Conservation (phyloP, 1,284 basidiomycete species). For the Exobasidium rhododendri region DNA sequence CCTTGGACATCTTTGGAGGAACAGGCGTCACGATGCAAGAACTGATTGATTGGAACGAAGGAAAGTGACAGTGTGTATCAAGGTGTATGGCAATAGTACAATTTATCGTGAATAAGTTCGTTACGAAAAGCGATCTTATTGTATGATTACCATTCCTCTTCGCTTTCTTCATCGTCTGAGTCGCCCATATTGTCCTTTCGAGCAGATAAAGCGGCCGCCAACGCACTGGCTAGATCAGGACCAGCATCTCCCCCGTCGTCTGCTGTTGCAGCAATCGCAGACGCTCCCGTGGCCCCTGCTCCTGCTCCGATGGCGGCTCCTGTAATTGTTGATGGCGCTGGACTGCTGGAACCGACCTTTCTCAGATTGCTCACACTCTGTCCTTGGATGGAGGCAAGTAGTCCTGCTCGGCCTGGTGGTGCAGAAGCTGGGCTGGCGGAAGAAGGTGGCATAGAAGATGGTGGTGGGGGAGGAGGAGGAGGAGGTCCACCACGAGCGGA, state of each 20-base stretch:
- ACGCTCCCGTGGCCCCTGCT: constrained; percentile 24
- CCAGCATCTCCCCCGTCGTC: constrained; percentile 47
- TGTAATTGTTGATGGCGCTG: constrained; percentile 16
- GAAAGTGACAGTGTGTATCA: neutral
- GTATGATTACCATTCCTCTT: constrained; percentile 48
- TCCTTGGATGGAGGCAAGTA: constrained; percentile 69
- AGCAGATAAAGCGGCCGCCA: constrained; percentile 68
- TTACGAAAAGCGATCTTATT: neutral
- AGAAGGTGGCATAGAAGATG: constrained; percentile 19
- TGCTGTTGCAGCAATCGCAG: constrained; percentile 15
- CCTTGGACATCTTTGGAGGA: constrained; percentile 81
- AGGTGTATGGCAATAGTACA: neutral
- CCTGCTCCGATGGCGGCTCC: constrained; percentile 19
- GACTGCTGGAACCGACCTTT: constrained; percentile 59
- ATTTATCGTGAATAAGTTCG: neutral
- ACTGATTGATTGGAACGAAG: constrained; percentile 60
- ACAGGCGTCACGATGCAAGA: constrained; percentile 69
- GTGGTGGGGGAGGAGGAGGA: constrained; percentile 38
- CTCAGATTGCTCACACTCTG: constrained; percentile 69
- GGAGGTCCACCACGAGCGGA: constrained; percentile 29
- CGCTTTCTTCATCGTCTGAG: constrained; percentile 76
- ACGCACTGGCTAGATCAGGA: constrained; percentile 65
- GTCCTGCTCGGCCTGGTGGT: constrained; percentile 59
- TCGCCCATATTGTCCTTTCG: constrained; percentile 87
- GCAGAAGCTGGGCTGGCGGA: constrained; percentile 18